Evolutionary conservation across 2,329 filamentous ascomycete genomes (phyloP), one percentile per base, ranked within the genome.

Genomic region (Monosporascus ibericus): DNA sequence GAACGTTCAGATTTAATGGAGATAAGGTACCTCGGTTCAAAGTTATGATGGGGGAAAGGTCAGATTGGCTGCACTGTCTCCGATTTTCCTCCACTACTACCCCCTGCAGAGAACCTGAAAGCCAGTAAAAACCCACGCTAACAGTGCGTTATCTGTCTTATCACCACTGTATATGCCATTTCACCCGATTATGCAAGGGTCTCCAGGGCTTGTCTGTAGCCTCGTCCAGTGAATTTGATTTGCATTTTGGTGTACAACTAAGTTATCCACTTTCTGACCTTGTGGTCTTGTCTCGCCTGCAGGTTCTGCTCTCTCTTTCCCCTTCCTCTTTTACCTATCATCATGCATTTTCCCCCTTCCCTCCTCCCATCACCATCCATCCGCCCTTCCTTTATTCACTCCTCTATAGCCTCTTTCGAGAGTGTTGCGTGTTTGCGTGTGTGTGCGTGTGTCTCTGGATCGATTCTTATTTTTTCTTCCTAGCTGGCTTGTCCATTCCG

Each of bases 351-450:
- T 47, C 55, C 53, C 53, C 56, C 58, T 61, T 66, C 63, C 63
- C 63, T 60, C 58, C 57, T 52, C 58, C 59, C 59, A 58, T 61
- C 57, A 59, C 60, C 64, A 61, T 55, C 56, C 57, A 56, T 57
- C 58, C 59, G 59, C 60, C 64, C 64, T 66, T 68, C 64, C 64
- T 66, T 67, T 65, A 59, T 64, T 60, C 59, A 62, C 58, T 61
- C 60, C 60, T 52, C 50, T 52, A 49, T 57, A 52, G 61, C 62
- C 65, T 62, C 67, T 61, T 67, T 62, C 61, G 58, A 61, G 55
- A 57, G 56, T 60, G 56, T 53, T 59, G 55, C 56, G 56, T 62
- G 62, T 63, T 63, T 59, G 42, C 42, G 42, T 15, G 18, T 24
- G 39, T 42, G 39, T 5, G 42, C 60, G 53, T 63, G 58, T 58